Evolutionary conservation across 768 basidiomycete genomes (phyloP).

Genomic region (Postia placenta): DNA sequence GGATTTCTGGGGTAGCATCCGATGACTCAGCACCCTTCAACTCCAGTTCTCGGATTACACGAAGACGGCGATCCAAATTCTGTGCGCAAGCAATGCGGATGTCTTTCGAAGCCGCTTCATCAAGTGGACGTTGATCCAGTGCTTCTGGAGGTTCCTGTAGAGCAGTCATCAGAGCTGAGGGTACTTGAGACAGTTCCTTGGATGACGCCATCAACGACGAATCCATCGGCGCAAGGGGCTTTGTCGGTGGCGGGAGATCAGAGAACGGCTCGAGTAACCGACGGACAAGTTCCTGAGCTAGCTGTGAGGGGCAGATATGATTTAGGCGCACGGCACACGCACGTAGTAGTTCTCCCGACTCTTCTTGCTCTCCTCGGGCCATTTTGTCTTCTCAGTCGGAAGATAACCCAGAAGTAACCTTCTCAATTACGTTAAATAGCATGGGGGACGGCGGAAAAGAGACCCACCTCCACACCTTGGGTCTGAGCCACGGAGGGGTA

Average conservation of each 20-base stretch:
- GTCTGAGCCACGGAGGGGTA: slow-evolving; percentile 69
- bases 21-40: slow-evolving; percentile 15
- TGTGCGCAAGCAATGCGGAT: slow-evolving; percentile 43
- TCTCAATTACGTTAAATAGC: not conserved
- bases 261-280: slow-evolving; percentile 54
- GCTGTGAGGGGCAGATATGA: slow-evolving; percentile 11
- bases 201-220: slow-evolving; percentile 41
- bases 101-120: slow-evolving; percentile 37
- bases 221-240: slow-evolving; percentile 38
- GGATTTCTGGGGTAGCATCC: slow-evolving; percentile 33
- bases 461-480: slow-evolving; percentile 72
- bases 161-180: slow-evolving; percentile 39
- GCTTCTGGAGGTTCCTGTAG: slow-evolving; percentile 50
- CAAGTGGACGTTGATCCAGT: slow-evolving; percentile 41
- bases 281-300: slow-evolving; percentile 57
- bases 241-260: slow-evolving; percentile 34
- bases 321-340: slow-evolving; percentile 17
- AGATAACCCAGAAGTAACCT: slow-evolving; percentile 63
- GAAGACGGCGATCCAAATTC: slow-evolving; percentile 50
- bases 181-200: slow-evolving; percentile 52
- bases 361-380: slow-evolving; percentile 50
- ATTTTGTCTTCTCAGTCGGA: slow-evolving; percentile 48
- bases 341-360: slow-evolving; percentile 75
- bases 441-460: not conserved
- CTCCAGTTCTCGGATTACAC: slow-evolving; percentile 30